Conservation (phyloP, 2,329 filamentous ascomycete genomes). For the Trichothecium roseum region DNA sequence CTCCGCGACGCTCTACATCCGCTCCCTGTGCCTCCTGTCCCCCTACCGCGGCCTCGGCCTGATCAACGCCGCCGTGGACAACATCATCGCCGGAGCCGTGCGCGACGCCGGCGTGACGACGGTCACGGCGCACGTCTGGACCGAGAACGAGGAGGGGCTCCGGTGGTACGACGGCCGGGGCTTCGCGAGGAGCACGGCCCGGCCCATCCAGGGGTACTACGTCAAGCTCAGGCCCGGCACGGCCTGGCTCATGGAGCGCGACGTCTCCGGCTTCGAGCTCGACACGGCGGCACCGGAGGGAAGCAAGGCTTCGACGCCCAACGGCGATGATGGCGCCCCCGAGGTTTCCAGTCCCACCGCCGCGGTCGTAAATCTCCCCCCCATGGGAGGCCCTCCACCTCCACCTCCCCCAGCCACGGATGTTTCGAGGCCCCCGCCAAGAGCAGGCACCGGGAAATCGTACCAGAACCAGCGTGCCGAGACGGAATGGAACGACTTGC, state of each 20-base stretch:
- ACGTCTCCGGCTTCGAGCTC: constrained; percentile 20
- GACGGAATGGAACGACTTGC: constrained; percentile 57
- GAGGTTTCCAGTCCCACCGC: constrained; percentile 15
- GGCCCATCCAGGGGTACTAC: constrained; percentile 49
- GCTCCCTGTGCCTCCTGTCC: constrained; percentile 51
- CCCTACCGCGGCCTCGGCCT: constrained; percentile 53
- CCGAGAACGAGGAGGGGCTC: constrained; percentile 51
- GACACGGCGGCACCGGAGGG: constrained; percentile 10
- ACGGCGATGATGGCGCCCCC: neutral
- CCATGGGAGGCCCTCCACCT: constrained; percentile 6
- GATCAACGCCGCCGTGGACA: constrained; percentile 44
- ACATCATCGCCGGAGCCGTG: constrained; percentile 31
- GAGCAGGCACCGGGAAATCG: constrained; percentile 26
- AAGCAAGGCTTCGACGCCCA: constrained; percentile 7
- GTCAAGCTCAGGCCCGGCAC: constrained; percentile 49
- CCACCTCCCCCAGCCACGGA: constrained; percentile 11
- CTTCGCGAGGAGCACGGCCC: constrained; percentile 34
- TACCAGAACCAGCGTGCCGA: constrained; percentile 50
- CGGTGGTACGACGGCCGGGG: constrained; percentile 51
- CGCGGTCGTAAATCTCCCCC: constrained; percentile 19
- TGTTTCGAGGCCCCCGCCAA: constrained; percentile 14
- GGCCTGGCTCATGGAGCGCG: constrained; percentile 47
- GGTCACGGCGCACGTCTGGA: constrained; percentile 60
- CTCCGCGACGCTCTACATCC: constrained; percentile 44
- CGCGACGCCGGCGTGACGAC: constrained; percentile 25